Conservation (phyloP, 2,329 filamentous ascomycete genomes). For the Colletotrichum chlorophyti region DNA sequence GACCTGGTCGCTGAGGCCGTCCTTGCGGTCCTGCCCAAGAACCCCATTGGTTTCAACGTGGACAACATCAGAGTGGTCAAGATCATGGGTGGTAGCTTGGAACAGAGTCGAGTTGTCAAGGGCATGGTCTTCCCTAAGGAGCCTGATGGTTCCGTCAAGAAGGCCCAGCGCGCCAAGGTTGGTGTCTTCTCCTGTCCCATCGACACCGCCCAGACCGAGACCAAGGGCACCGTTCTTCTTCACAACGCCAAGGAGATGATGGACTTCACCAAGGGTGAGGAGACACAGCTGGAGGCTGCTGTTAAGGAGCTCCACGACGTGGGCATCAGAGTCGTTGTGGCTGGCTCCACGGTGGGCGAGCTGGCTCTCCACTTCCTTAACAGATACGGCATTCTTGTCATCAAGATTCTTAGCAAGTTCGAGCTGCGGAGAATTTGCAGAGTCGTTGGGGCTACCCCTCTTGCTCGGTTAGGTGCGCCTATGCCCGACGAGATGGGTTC, state of each 20-base stretch:
- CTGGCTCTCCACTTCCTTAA: slow-evolving; percentile 95
- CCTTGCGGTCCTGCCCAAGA: slow-evolving; percentile 92
- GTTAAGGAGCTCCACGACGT: slow-evolving; percentile 98
- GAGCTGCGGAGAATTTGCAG: slow-evolving; percentile 94
- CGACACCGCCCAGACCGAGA: slow-evolving; percentile 95
- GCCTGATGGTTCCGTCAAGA: slow-evolving; percentile 91
- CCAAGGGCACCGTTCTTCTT: slow-evolving; percentile 95
- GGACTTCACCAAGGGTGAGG: slow-evolving; percentile 97
- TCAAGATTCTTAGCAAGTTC: slow-evolving; percentile 98
- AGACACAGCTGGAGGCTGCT: slow-evolving; percentile 84
- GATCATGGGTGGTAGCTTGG: slow-evolving; percentile 97
- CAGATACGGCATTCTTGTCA: slow-evolving; percentile 92
- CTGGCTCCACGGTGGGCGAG: slow-evolving; percentile 92
- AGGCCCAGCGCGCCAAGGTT: slow-evolving; percentile 91
- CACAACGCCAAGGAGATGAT: slow-evolving; percentile 99
- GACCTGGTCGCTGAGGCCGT: slow-evolving; percentile 85
- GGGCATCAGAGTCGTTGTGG: slow-evolving; percentile 88
- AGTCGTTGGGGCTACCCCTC: slow-evolving; percentile 94
- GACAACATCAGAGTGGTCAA: slow-evolving; percentile 99
- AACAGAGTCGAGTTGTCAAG: slow-evolving; percentile 93
- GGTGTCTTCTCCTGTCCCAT: slow-evolving; percentile 96
- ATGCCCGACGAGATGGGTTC: slow-evolving; percentile 99
- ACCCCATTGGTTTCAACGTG: slow-evolving; percentile 95
- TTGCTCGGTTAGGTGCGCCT: slow-evolving; percentile 91
- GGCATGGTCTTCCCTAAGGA: slow-evolving; percentile 98